Conservation (phyloP, 805 yeast species). For the Teunomyces funiuensis region DNA sequence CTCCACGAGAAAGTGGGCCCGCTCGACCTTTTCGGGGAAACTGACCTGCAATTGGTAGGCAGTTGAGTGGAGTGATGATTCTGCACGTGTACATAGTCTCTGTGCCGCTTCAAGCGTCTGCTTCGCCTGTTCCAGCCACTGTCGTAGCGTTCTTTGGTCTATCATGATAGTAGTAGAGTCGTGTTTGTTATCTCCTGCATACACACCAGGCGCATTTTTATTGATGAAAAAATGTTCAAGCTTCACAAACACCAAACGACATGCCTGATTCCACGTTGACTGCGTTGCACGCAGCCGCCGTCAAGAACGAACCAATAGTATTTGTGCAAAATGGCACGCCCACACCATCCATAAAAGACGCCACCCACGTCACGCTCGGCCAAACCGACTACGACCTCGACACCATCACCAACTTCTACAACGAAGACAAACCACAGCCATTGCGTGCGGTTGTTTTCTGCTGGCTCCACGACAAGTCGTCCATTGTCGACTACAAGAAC, state of each 20-base stretch:
- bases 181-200: not conserved
- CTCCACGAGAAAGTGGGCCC: conserved; percentile 15
- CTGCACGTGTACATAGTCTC: conserved; percentile 33
- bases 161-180: not conserved
- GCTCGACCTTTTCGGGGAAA: conserved; percentile 25
- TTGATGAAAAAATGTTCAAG: not conserved
- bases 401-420: conserved; percentile 53
- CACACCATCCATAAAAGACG: conserved; percentile 27
- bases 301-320: conserved; percentile 21
- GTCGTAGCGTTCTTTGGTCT: conserved; percentile 11
- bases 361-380: conserved; percentile 31
- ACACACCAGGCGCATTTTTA: not conserved
- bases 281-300: conserved; percentile 29
- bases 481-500: conserved; percentile 78
- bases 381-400: conserved; percentile 33
- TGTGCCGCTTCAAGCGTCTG: conserved; percentile 30
- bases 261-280: conserved; percentile 14
- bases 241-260: not conserved
- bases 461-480: conserved; percentile 71
- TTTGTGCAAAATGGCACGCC: conserved; percentile 17
- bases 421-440: conserved; percentile 48
- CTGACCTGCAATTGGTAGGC: conserved; percentile 20
- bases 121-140: conserved; percentile 33
- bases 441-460: conserved; percentile 69
- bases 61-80: conserved; percentile 26